Evolutionary conservation across 176 grass and related monocot species (phyloP).

Genomic region (Raddia distichophylla): DNA sequence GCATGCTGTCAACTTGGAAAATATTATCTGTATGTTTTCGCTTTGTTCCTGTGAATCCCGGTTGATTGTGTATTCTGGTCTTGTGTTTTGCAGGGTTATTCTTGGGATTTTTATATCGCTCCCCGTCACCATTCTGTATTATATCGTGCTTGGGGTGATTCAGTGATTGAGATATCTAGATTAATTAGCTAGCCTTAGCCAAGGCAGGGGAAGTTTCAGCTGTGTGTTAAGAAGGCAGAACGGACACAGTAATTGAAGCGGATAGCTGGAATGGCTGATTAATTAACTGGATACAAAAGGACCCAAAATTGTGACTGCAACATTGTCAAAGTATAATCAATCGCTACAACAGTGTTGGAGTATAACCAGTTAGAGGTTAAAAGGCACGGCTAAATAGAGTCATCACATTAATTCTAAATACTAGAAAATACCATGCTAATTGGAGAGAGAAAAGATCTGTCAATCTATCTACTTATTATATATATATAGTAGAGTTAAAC

Average conservation of each 20-base stretch:
- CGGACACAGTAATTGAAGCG: background rate
- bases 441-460: too few relatives aligned
- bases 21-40: background rate
- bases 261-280: background rate
- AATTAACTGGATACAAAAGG: background rate
- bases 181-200: too few relatives aligned
- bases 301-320: background rate
- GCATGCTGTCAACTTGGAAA: background rate
- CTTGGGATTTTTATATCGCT: conserved; percentile 80
- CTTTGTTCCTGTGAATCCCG: background rate
- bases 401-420: too few relatives aligned
- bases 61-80: background rate
- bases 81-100: conserved; percentile 60
- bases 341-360: background rate
- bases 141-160: conserved; percentile 49
- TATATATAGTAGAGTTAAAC: too few relatives aligned
- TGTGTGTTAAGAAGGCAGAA: background rate
- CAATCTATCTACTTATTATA: too few relatives aligned
- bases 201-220: background rate
- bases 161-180: conserved; percentile 41
- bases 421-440: too few relatives aligned
- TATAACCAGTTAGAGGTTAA: background rate
- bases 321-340: background rate
- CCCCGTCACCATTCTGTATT: conserved; percentile 80
- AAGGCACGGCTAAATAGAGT: too few relatives aligned